Conservation (phyloP, 1,139 yeast genomes). For the Zygoascus meyerae region DNA sequence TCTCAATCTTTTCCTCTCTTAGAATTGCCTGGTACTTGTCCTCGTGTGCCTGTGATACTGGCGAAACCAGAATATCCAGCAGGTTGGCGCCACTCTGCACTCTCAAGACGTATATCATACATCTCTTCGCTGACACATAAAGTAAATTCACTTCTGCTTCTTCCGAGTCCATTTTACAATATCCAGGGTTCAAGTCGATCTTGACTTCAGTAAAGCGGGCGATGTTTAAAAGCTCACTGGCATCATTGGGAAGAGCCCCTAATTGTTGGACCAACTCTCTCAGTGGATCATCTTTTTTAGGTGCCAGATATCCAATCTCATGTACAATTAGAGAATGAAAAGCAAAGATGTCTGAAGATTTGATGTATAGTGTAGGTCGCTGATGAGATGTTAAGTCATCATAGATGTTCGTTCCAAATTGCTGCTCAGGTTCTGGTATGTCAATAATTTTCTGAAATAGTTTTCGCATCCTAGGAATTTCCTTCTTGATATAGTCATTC, state of each 20-base stretch:
- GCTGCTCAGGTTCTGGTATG: constrained; percentile 53
- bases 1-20: constrained; percentile 38
- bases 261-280: constrained; percentile 40
- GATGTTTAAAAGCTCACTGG: constrained; percentile 39
- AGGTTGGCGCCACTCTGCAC: constrained; percentile 71
- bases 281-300: constrained; percentile 50
- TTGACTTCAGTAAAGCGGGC: constrained; percentile 38
- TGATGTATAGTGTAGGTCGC: constrained; percentile 59
- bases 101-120: constrained; percentile 70
- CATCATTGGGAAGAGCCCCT: constrained; percentile 41
- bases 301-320: constrained; percentile 45
- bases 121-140: constrained; percentile 75
- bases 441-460: constrained; percentile 47
- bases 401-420: constrained; percentile 57
- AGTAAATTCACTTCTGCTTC: constrained; percentile 42
- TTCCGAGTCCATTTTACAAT: constrained; percentile 36
- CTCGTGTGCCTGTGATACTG: constrained; percentile 66
- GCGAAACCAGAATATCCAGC: constrained; percentile 66
- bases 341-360: constrained; percentile 57
- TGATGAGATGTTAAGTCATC: constrained; percentile 66
- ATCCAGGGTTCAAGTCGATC: constrained; percentile 40
- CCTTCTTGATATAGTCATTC: constrained; percentile 58
- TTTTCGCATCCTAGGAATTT: constrained; percentile 43
- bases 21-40: constrained; percentile 52
- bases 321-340: constrained; percentile 54